Conservation (phyloP, 345 rosid genomes). For the Dovyalis caffra region DNA sequence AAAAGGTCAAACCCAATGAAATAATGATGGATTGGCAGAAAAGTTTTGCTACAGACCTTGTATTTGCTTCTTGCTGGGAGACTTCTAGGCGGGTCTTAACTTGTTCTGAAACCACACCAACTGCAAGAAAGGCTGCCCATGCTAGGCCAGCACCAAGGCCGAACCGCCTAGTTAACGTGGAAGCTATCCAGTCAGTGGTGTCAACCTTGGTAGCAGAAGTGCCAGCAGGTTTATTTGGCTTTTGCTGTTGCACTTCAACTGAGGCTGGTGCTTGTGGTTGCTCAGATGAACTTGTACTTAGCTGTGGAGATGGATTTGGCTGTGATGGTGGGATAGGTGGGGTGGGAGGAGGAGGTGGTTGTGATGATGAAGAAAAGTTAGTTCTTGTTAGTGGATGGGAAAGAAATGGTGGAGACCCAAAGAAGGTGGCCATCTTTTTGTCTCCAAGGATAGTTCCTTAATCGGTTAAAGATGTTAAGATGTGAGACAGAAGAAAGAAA, state of each 20-base stretch:
- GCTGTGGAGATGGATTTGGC: constrained; percentile 27
- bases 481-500: neutral
- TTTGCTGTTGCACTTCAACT: constrained; percentile 35
- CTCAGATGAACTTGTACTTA: constrained; percentile 33
- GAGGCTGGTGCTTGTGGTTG: constrained; percentile 28
- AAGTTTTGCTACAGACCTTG: constrained; percentile 46
- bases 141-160: constrained; percentile 92
- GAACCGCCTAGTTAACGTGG: constrained; percentile 74
- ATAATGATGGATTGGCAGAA: neutral
- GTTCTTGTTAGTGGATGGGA: constrained; percentile 38
- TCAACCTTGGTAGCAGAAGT: constrained; percentile 37
- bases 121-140: constrained; percentile 78
- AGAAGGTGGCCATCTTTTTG: constrained; percentile 46
- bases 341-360: constrained; percentile 30
- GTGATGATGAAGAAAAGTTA: constrained; percentile 33
- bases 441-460: neutral
- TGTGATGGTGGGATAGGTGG: constrained; percentile 32
- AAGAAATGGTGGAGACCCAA: constrained; percentile 39
- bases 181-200: constrained; percentile 86
- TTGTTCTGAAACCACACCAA: constrained; percentile 89
- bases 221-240: constrained; percentile 25
- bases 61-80: constrained; percentile 70
- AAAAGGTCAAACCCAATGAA: neutral
- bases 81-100: constrained; percentile 80
- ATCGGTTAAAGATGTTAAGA: neutral